Percentiles rank a stretch among this genome's conserved stretches.
phyloP scores from a whole-genome alignment of 306 rosid species.

The Citrullus colocynthis region DNA sequence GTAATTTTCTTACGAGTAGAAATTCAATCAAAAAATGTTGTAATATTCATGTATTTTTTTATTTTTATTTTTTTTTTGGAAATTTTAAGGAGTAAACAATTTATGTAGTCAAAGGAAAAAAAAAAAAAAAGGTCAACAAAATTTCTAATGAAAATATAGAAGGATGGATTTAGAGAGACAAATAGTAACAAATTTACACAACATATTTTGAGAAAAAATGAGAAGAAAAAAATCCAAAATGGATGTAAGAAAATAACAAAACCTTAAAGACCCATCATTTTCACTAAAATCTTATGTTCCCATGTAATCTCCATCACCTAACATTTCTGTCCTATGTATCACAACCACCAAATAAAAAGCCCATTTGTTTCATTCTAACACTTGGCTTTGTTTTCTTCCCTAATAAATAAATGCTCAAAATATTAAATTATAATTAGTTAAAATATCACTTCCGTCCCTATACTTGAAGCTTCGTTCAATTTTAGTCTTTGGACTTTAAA shows the following conservation, averaged over 20 bases:
- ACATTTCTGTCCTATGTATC: background rate
- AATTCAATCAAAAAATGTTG: too few relatives aligned
- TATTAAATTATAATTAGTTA: too few relatives aligned
- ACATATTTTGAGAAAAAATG: background rate
- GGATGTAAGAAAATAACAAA: background rate
- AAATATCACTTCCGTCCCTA: too few relatives aligned
- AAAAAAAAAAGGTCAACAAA: background rate
- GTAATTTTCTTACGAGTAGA: too few relatives aligned
- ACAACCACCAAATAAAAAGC: background rate
- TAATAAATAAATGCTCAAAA: too few relatives aligned
- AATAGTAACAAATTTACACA: background rate
- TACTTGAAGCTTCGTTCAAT: too few relatives aligned
- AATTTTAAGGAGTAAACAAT: background rate
- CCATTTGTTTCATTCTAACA: too few relatives aligned
- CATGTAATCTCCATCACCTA: background rate
- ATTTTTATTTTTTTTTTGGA: too few relatives aligned
- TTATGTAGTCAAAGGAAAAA: background rate
- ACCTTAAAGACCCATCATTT: conserved; percentile 2
- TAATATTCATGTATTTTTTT: too few relatives aligned
- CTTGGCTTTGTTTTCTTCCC: too few relatives aligned
- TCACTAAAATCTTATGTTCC: conserved; percentile 4
- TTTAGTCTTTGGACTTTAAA: too few relatives aligned
- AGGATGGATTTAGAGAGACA: background rate
- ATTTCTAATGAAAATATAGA: background rate
- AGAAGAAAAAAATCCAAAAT: background rate